Evolutionary conservation across 805 yeast species (phyloP), one percentile per base, ranked within the genome.

Genomic region (Zygosaccharomyces bisporus): DNA sequence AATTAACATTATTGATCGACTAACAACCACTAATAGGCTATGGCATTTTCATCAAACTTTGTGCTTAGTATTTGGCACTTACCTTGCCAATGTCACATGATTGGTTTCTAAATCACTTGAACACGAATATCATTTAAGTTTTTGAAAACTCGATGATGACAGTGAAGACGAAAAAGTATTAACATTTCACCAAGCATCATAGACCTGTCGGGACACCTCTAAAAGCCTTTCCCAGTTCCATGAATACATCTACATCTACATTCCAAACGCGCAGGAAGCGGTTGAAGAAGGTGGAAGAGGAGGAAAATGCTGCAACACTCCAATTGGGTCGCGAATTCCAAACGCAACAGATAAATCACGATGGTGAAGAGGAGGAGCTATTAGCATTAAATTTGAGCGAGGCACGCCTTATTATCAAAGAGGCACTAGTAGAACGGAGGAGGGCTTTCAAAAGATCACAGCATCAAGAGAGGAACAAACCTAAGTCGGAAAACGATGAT

Each of bases 291-390:
- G 74, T 79, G 34, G 90, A 82, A 46, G 95, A 86, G 52, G 97
- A 90, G 58, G 98, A 91, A 61, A 95, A 93, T 59, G 95, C 98
- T 0, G 80, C 96, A 0, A 75, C 77, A 41, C 74, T 93, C 55
- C 83, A 85, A 59, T 76, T 93, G 45, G 99, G 99, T 7, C 91
- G 95, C 20, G 99, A 93, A 68, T 93, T 93, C 61, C 90, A 83
- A 56, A 67, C 84, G 41, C 78, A 76, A 25, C 97, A 90, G 63
- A 68, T 82, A 29, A 83, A 86, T 51, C 90, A 90, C 63, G 81
- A 81, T 41, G 96, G 96, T 14, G 79, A 79, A 47, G 79, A 76
- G 44, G 83, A 80, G 46, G 86, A 82, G 50, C 73, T 93, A 46
- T 84, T 86, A 50, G 87, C 98, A 1, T 72, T 93, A 54, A 91